phyloP scores from a whole-genome alignment of 2,329 filamentous ascomycete genomes.

The Ascochyta koolunga region DNA sequence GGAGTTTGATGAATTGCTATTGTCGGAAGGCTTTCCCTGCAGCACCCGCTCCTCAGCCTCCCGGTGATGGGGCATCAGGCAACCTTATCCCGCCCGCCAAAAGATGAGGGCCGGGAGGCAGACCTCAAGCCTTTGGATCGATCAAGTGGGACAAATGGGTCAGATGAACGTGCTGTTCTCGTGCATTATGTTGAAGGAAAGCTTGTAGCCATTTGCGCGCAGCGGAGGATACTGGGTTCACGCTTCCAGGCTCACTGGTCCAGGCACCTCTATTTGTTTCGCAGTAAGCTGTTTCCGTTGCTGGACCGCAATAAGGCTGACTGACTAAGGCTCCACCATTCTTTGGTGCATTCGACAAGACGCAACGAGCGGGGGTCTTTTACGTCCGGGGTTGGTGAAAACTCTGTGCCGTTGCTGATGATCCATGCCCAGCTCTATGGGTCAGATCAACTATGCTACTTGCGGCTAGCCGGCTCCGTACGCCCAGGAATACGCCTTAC shows the following conservation, averaged over 20 bases:
- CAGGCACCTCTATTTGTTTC: constrained; percentile 16
- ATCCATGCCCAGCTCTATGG: constrained; percentile 34
- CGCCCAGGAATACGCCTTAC: constrained; percentile 23
- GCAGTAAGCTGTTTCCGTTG: constrained; percentile 16
- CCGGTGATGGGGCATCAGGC: constrained; percentile 15
- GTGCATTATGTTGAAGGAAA: not conserved
- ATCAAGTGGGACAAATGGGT: constrained; percentile 6
- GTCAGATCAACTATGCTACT: constrained; percentile 1
- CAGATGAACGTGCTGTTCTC: not conserved
- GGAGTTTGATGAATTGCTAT: not conserved
- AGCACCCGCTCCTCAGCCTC: not conserved
- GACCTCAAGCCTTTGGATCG: not conserved
- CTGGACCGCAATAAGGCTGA: constrained; percentile 6
- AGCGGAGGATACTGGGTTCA: constrained; percentile 6
- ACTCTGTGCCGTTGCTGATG: constrained; percentile 38
- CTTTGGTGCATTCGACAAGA: not conserved
- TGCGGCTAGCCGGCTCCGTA: constrained; percentile 23
- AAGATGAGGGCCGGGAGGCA: constrained; percentile 29
- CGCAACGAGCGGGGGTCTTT: constrained; percentile 32
- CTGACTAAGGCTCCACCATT: constrained; percentile 17
- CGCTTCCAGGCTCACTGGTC: constrained; percentile 19
- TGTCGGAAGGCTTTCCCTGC: not conserved
- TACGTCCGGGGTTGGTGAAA: constrained; percentile 29
- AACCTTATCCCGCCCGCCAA: constrained; percentile 27
- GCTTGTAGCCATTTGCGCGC: constrained; percentile 6